Base-by-base conservation (phyloP, 2,329 filamentous ascomycete genomes). In the Sporothrix curviconia region DNA sequence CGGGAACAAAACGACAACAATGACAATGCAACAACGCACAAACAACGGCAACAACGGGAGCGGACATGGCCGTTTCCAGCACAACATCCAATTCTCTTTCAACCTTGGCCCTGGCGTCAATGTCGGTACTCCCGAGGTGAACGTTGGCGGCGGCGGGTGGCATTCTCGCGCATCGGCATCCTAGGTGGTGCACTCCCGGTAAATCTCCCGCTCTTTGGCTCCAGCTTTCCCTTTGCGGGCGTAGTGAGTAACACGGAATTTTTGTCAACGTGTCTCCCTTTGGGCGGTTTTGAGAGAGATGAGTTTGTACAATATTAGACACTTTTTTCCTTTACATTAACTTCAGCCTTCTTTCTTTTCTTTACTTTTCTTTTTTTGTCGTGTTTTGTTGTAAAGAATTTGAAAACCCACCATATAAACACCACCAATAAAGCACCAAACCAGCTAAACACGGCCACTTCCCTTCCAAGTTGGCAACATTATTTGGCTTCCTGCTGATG, bases 1-100 rank as follows among this genome's bases (percentile, higher is more conserved):
- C n/a, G n/a, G n/a, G n/a, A n/a, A n/a, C n/a, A n/a, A n/a, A n/a
- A n/a, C n/a, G n/a, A n/a, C n/a, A n/a, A n/a, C n/a, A n/a, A n/a
- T n/a, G n/a, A n/a, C n/a, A n/a, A n/a, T n/a, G n/a, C n/a, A n/a
- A n/a, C n/a, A n/a, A n/a, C n/a, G n/a, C n/a, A n/a, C n/a, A 15
- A 49, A 42, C 22, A 43, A 32, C 19, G 36, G 36, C 39, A 39
- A 46, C 52, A 37, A 28, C 11, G 17, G 19, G 11, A 43, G 39
- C 39, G 36, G 50, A 14, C 14, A 17, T n/a, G 28, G 53, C 34
- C 47, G 22, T 8, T 54, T 57, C 43, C 54, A 56, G 19, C 58
- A 59, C 42, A 56, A 50, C 37, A 43, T 59, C 28, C 36, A 28
- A 12, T 50, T 59, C 17, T 49, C 54, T 36, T 50, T 59, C 50